A percentile compares a stretch with the other conserved stretches of the same genome.
Evolutionary conservation across 202 grass and related monocot species (phyloP).

Genomic region (Sporobolus alterniflorus): DNA sequence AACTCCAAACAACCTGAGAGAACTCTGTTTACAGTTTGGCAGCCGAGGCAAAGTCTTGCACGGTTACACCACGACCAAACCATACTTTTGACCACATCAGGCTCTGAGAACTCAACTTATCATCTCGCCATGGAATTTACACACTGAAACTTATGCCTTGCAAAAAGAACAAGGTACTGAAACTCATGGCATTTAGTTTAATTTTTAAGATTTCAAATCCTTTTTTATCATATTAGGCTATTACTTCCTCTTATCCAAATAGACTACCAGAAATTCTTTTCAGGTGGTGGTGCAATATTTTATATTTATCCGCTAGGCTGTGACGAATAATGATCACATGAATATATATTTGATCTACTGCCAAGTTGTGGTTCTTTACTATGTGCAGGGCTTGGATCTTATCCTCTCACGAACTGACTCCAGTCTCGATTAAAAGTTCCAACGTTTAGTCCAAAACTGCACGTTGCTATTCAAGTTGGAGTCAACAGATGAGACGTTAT

Average conservation of each 20-base stretch:
- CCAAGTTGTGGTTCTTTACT: neutral
- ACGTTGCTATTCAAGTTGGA: neutral
- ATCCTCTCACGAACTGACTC: neutral
- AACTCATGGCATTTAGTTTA: too few relatives aligned
- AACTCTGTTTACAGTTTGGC: too few relatives aligned
- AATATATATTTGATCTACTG: neutral
- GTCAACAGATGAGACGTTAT: conserved; percentile 4
- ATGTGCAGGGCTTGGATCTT: neutral
- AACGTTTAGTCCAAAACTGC: conserved; percentile 27
- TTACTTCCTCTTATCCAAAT: neutral
- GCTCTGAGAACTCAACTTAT: too few relatives aligned
- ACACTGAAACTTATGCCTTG: too few relatives aligned
- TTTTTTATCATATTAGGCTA: too few relatives aligned
- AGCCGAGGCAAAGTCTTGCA: too few relatives aligned
- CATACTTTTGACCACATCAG: too few relatives aligned
- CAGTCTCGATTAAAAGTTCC: conserved; percentile 4
- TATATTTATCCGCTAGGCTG: neutral
- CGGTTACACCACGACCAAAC: too few relatives aligned
- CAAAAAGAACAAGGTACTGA: too few relatives aligned
- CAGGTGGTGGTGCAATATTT: neutral
- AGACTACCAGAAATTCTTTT: neutral
- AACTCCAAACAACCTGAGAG: too few relatives aligned
- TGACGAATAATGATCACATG: neutral
- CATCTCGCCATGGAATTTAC: too few relatives aligned
- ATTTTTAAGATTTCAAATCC: too few relatives aligned